Evolutionary conservation across 495 filamentous ascomycete species (phyloP).

Genomic region (Elaphomyces granulatus): DNA sequence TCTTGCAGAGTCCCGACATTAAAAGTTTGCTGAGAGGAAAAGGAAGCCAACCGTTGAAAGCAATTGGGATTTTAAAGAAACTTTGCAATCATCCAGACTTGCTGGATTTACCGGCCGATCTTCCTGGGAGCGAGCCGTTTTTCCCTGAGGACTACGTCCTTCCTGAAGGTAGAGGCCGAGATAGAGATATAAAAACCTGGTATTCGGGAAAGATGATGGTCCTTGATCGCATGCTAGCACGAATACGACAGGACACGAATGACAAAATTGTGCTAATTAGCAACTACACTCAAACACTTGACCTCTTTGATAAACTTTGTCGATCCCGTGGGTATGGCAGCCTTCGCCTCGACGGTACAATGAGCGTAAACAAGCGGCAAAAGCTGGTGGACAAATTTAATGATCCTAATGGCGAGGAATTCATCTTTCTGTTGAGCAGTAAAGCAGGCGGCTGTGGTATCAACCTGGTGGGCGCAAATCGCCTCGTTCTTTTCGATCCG

Average conservation of each 20-base stretch:
- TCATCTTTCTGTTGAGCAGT: constrained; percentile 87
- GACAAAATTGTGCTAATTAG: constrained; percentile 99
- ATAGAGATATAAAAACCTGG: constrained; percentile 88
- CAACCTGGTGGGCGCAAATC: constrained; percentile 94
- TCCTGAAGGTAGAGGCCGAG: constrained; percentile 73
- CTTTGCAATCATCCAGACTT: constrained; percentile 98
- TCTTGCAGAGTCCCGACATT: constrained; percentile 91
- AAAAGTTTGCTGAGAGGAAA: constrained; percentile 85
- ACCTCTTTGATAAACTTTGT: constrained; percentile 88
- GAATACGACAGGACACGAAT: constrained; percentile 90
- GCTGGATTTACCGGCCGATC: constrained; percentile 65
- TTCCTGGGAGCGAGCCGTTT: constrained; percentile 71
- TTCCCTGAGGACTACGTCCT: constrained; percentile 83
- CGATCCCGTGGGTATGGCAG: constrained; percentile 69
- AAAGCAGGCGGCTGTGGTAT: constrained; percentile 96
- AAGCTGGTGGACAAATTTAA: constrained; percentile 99
- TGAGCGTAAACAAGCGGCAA: constrained; percentile 92
- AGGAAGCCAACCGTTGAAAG: constrained; percentile 90
- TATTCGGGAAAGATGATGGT: constrained; percentile 99
- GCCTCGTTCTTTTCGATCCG: constrained; percentile 92
- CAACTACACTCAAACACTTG: constrained; percentile 94
- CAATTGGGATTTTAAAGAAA: constrained; percentile 93
- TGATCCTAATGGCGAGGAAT: constrained; percentile 78
- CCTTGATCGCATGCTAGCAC: constrained; percentile 93
- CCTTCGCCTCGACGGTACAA: constrained; percentile 84